Evolutionary conservation across 345 rosid species (phyloP), one percentile per base, ranked within the genome.

Genomic region (Arabis hirsuta): DNA sequence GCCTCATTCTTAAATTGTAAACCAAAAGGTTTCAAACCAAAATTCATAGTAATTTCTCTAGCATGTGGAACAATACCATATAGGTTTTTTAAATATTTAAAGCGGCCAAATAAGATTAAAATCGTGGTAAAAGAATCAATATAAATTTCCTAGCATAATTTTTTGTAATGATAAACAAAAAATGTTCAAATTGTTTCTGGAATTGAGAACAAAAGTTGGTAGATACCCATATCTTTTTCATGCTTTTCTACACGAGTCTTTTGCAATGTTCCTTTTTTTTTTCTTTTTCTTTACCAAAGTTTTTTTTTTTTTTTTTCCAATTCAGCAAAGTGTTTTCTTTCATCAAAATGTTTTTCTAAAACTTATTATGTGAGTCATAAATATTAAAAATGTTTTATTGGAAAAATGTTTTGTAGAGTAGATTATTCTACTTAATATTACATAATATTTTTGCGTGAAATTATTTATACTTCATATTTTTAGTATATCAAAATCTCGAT

Each of bases 201-300:
- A 46, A 55, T 20, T 64, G 41, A 64, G 29, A 32, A 48, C 34
- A 11, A 43, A 70, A 78, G 83, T 72, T 71, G 86, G 80, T 79
- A 83, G 89, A 81, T 72, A 69, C 55, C 32, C 50, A 65, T 73
- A 76, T 65, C 67, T 43, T 45, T 81, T 69, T 72, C 72, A 78
- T 73, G 74, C 73, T 73, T 69, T 68, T 62, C 55, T 34, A 24
- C 48, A 32, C 9, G 12, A 34, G 10, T 43, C 48, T 66, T 73
- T 80, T 34, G 54, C 48, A 22, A 44, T 43, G 67, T 58, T 78
- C 52, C 74, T 29, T 74, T 85, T 82, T 73, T 71, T 36, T 67
- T 73, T 58, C 78, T 74, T 67, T 52, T 74, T 13, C 72, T 70
- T 76, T 67, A 61, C 8, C 58, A 60, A 68, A 55, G 44, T 5